Percentiles rank a stretch among this genome's conserved stretches.
Conservation (phyloP, 352 stramenopile species). For the Plasmopara muralis region DNA sequence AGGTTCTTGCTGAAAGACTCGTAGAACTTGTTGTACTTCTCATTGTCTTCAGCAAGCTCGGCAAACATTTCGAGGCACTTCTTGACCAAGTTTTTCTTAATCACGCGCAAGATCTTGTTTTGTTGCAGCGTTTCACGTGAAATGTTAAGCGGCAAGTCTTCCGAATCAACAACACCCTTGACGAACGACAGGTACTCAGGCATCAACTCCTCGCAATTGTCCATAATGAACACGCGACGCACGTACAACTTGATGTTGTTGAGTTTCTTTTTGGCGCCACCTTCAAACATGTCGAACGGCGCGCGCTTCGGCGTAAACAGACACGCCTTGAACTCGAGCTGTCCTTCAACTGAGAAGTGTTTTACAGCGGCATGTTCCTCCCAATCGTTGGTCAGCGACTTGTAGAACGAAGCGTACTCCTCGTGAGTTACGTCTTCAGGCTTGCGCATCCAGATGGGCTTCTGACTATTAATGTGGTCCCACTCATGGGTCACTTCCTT, state of each 20-base stretch:
- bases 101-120: constrained; percentile 99
- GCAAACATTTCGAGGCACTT: constrained; percentile 99
- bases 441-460: constrained; percentile 99
- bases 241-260: constrained; percentile 99
- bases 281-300: constrained; percentile 99
- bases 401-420: constrained; percentile 99
- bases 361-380: constrained; percentile 97
- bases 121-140: constrained; percentile 99
- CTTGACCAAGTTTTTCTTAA: constrained; percentile 99
- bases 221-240: constrained; percentile 99
- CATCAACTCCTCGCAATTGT: constrained; percentile 99
- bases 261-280: constrained; percentile 97
- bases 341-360: constrained; percentile 99
- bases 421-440: constrained; percentile 98
- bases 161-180: constrained; percentile 99
- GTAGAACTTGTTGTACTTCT: constrained; percentile 99
- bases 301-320: constrained; percentile 98
- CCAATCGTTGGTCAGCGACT: constrained; percentile 99
- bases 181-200: constrained; percentile 99
- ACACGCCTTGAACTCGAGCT: constrained; percentile 98
- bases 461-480: constrained; percentile 99
- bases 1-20: constrained; percentile 99
- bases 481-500: constrained; percentile 99
- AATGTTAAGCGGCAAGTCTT: constrained; percentile 99
- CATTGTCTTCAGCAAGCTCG: constrained; percentile 95